These are phyloP conservation scores for Boletellus ananiceps DNA, from an alignment of 768 basidiomycete species.

Conservation along the genomic window DNA sequence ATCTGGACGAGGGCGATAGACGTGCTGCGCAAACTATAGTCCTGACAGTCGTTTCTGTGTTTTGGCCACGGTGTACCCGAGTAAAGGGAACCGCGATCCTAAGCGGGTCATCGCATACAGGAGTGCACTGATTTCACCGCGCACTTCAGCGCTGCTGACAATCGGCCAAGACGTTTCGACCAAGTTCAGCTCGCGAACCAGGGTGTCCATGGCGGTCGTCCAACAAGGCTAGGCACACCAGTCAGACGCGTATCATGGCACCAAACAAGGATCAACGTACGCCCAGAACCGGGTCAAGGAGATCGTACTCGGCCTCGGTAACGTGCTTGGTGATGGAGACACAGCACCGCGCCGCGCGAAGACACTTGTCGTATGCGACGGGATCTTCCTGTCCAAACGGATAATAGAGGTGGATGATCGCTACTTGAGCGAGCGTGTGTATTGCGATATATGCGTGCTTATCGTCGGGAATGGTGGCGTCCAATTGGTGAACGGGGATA, in stretches of 20 bases:
- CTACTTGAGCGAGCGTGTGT: slow-evolving; percentile 63
- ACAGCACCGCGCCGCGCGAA: slow-evolving; percentile 57
- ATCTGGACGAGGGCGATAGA: slow-evolving; percentile 1
- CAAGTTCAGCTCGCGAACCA: slow-evolving; percentile 61
- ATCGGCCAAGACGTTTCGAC: slow-evolving; percentile 63
- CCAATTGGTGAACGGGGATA: slow-evolving; percentile 61
- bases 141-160: slow-evolving; percentile 52
- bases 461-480: slow-evolving; percentile 50
- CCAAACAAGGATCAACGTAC: slow-evolving; percentile 38
- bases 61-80: slow-evolving; percentile 33
- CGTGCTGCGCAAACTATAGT: slow-evolving; percentile 17
- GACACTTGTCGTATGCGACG: slow-evolving; percentile 60
- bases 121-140: slow-evolving; percentile 56
- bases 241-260: slow-evolving; percentile 8
- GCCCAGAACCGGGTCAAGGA: slow-evolving; percentile 74
- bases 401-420: slow-evolving; percentile 62
- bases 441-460: slow-evolving; percentile 54
- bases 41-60: slow-evolving; percentile 31
- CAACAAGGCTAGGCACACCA: slow-evolving; percentile 53
- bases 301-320: slow-evolving; percentile 58
- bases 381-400: slow-evolving; percentile 57
- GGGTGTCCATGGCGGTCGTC: slow-evolving; percentile 62
- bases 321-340: slow-evolving; percentile 59
- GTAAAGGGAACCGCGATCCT: slow-evolving; percentile 55
- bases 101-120: slow-evolving; percentile 63